Evolutionary conservation across 2,329 filamentous ascomycete species (phyloP), one percentile per base, ranked within the genome.

Genomic region (Triangularia setosa): DNA sequence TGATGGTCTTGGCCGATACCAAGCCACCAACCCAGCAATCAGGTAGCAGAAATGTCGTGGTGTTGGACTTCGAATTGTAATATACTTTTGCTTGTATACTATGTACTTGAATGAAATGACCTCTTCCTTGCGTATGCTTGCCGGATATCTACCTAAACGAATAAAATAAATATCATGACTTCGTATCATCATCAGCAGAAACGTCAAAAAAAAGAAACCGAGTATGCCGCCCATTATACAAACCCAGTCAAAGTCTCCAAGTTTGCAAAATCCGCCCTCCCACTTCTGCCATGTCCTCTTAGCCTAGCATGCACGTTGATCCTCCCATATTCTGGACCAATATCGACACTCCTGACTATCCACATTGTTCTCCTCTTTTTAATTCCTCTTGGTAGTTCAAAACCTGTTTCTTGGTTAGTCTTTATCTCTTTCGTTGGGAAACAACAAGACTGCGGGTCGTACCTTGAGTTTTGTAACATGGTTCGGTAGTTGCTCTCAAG

Each of bases 41-140:
- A 56, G 9, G 18, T 60, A 58, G 7, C 62, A 67, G 25, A 70
- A 69, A 75, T 18, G 71, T 78, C 12, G 74, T 72, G 0, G 74
- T 79, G n/a, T 62, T 79, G 48, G 76, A 79, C 62, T 79, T 79
- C 33, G 11, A 60, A 27, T 21, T 60, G 35, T 60, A 52, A 21
- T 60, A 53, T 21, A 2, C 27, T 18, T 23, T 25, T 48, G 18
- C 33, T 12, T 60, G 12, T 52, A 48, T 25, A 21, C 27, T 60
- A 48, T 52, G 11, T 21, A 44, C n/a, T 18, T 48, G 9, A 44
- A 23, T 27, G 9, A 12, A 25, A 58, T 40, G 7, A 25, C n/a
- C 33, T 35, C 21, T 21, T 16, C 58, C 40, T 25, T 28, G n/a
- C 35, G 18, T 44, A 25, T 18, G 24, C 27, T 48, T 48, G 21